Percentiles rank a stretch among this genome's conserved stretches.
Conservation (phyloP, 352 stramenopile genomes). For the Blastocystis sp. region DNA sequence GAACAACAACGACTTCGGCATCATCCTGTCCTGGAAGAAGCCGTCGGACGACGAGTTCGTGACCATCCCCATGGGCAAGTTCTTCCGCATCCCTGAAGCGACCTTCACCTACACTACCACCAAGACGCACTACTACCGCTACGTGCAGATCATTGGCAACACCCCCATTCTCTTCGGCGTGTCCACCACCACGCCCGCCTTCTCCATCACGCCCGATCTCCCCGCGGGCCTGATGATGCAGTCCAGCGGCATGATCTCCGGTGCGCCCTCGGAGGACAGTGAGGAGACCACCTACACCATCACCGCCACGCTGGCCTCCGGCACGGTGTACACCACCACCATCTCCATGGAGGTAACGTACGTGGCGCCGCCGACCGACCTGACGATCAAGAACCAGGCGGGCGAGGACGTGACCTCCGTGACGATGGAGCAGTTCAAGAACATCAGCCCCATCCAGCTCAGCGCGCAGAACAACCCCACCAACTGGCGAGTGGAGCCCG, state of each 20-base stretch:
- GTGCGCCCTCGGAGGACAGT: not conserved
- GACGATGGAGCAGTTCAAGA: not conserved
- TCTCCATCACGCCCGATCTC: not conserved
- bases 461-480: not conserved
- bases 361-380: not conserved
- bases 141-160: not conserved
- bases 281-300: constrained; percentile 17
- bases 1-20: not conserved
- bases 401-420: not conserved
- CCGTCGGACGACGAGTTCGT: not conserved
- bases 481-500: not conserved
- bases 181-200: not conserved
- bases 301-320: not conserved
- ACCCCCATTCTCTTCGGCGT: constrained; percentile 6
- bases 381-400: not conserved
- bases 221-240: constrained; percentile 26
- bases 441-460: not conserved
- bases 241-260: constrained; percentile 17
- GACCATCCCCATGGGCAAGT: not conserved
- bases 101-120: not conserved
- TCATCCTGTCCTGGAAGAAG: not conserved
- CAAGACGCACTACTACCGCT: not conserved
- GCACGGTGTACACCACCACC: not conserved
- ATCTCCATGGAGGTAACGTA: not conserved
- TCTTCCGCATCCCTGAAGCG: not conserved